A percentile compares a stretch with the other conserved stretches of the same genome.
Conservation (phyloP, 441 rosid genomes). For the Brassica balearica region DNA sequence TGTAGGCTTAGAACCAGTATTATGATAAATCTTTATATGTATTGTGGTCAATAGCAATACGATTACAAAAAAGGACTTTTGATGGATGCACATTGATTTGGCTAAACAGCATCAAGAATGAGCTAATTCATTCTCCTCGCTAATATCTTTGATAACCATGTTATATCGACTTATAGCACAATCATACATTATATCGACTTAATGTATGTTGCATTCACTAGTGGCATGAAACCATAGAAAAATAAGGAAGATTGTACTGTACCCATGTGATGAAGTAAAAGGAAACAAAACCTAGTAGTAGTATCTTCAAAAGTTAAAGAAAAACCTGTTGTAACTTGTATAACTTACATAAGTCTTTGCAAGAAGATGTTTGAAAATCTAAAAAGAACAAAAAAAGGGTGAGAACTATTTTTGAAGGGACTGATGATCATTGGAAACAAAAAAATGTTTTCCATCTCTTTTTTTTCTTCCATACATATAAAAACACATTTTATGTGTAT, state of each 20-base stretch:
- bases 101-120: not conserved
- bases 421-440: slow-evolving; percentile 37
- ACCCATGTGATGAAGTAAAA: not conserved
- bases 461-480: not conserved
- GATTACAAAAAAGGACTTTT: not conserved
- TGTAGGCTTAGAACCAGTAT: not conserved
- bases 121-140: not conserved
- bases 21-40: not conserved
- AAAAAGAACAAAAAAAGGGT: slow-evolving; percentile 13
- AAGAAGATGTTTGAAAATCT: slow-evolving; percentile 34
- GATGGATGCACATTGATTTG: not conserved
- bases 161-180: not conserved
- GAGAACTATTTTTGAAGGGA: slow-evolving; percentile 29
- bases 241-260: not conserved
- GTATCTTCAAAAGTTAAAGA: not conserved
- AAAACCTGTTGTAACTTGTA: slow-evolving; percentile 37
- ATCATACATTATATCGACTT: not conserved
- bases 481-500: slow-evolving; percentile 38
- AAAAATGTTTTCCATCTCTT: slow-evolving; percentile 34
- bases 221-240: not conserved
- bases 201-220: not conserved
- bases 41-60: not conserved
- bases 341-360: slow-evolving; percentile 42
- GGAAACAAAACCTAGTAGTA: not conserved
- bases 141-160: not conserved